These are phyloP conservation scores for Solanum raphanifolium DNA, from an alignment of 257 asterid species.

Conservation along the genomic window DNA sequence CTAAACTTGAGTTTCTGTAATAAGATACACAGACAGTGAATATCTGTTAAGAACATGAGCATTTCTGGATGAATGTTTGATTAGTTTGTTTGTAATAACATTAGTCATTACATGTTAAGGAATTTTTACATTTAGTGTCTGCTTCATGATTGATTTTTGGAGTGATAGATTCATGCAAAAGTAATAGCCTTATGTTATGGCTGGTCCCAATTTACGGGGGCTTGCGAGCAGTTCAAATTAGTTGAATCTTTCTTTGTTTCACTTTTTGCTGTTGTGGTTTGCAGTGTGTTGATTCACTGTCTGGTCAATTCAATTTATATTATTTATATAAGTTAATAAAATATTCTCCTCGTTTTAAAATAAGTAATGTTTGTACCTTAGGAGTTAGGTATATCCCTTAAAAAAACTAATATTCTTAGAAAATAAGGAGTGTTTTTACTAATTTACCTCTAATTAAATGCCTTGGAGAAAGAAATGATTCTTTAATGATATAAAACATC, in stretches of 20 bases:
- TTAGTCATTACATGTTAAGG: background rate
- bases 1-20: background rate
- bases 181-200: background rate
- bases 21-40: background rate
- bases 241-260: background rate
- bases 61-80: background rate
- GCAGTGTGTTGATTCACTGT: background rate
- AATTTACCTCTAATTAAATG: background rate
- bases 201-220: too few relatives aligned
- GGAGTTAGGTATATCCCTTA: too few relatives aligned
- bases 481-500: background rate
- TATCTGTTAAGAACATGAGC: background rate
- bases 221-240: background rate
- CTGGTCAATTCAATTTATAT: background rate
- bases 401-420: background rate
- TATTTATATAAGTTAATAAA: background rate
- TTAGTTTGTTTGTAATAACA: background rate
- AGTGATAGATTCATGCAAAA: background rate
- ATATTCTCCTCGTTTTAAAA: too few relatives aligned
- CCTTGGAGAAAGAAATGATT: background rate
- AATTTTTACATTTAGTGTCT: background rate
- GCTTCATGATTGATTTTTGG: background rate
- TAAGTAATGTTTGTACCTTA: background rate
- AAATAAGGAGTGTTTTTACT: background rate
- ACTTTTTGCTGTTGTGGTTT: background rate